Conservation (phyloP, 176 grass and related monocot species). For the Luzula sylvatica region DNA sequence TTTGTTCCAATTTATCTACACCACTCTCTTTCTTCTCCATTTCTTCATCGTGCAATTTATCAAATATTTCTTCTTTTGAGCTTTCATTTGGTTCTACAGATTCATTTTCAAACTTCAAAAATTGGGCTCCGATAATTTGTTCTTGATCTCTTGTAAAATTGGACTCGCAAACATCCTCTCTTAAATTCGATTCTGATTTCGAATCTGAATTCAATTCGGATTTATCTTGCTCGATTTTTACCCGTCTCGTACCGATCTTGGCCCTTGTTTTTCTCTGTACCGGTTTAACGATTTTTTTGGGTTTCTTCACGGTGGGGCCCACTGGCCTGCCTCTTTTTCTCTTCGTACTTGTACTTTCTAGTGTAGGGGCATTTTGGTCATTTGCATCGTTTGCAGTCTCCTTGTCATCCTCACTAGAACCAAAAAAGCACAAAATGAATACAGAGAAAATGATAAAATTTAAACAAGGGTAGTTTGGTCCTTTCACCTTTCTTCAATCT, state of each 20-base stretch:
- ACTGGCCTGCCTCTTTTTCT: conserved; percentile 50
- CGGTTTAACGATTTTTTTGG: conserved; percentile 40
- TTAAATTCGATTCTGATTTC: conserved; percentile 18
- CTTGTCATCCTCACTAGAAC: conserved; percentile 35
- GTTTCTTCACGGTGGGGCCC: conserved; percentile 22
- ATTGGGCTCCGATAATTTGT: conserved; percentile 21
- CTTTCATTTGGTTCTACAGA: conserved; percentile 14
- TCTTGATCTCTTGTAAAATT: conserved; percentile 5
- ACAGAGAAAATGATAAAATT: conserved; percentile 8
- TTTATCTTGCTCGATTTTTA: conserved; percentile 43
- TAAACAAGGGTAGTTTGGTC: conserved; percentile 11
- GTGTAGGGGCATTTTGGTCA: conserved; percentile 8
- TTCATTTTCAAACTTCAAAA: conserved; percentile 29
- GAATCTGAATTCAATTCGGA: conserved; percentile 25
- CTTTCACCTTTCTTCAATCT: conserved; percentile 58
- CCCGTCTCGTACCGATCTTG: conserved; percentile 41
- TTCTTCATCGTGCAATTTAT: conserved; percentile 24
- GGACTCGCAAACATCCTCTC: conserved; percentile 19
- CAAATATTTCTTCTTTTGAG: conserved; percentile 10
- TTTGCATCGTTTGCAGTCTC: conserved; percentile 19
- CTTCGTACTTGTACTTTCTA: conserved; percentile 23
- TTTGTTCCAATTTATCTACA: conserved; percentile 59
- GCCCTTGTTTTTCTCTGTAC: conserved; percentile 28
- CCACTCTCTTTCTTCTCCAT: background rate
- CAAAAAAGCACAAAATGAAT: conserved; percentile 8